Conservation (phyloP, 768 basidiomycete genomes). For the Rhizopogon rudus region DNA sequence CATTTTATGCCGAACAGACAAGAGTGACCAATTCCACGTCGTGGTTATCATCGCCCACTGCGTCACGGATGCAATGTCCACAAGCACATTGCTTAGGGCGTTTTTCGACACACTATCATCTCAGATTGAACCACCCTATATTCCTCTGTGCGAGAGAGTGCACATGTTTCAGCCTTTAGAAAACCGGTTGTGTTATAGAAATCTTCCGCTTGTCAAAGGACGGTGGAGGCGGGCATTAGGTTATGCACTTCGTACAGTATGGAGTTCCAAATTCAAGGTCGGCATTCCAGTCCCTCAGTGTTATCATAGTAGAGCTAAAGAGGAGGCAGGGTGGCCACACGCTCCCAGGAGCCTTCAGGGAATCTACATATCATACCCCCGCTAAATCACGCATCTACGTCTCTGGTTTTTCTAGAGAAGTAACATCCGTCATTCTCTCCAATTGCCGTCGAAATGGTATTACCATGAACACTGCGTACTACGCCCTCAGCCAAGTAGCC, state of each 20-base stretch:
- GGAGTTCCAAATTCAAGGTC: constrained; percentile 32
- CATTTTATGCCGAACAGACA: constrained; percentile 36
- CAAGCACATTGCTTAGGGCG: constrained; percentile 34
- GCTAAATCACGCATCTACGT: constrained; percentile 28
- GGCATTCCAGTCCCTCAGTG: not conserved
- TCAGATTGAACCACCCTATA: constrained; percentile 3
- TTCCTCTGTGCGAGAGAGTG: constrained; percentile 32
- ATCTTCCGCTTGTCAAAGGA: constrained; percentile 27
- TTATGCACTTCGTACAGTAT: constrained; percentile 28
- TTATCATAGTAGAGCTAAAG: not conserved
- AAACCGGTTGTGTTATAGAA: constrained; percentile 26
- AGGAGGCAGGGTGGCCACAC: constrained; percentile 49
- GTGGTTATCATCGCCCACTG: constrained; percentile 43
- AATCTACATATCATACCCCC: constrained; percentile 33
- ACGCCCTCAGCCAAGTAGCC: constrained; percentile 45
- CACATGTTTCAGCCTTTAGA: constrained; percentile 37
- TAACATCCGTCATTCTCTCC: constrained; percentile 25
- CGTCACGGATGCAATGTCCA: constrained; percentile 48
- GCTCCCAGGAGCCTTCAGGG: constrained; percentile 36
- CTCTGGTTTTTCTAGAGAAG: constrained; percentile 21
- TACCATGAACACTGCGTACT: constrained; percentile 46
- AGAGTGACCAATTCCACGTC: constrained; percentile 32
- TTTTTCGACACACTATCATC: constrained; percentile 37
- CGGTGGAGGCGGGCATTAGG: constrained; percentile 46
- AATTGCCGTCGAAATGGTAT: constrained; percentile 37